Evolutionary conservation across 139 green algal genomes (phyloP), one percentile per base, ranked within the genome.

Genomic region (Chlamydomonas applanata): DNA sequence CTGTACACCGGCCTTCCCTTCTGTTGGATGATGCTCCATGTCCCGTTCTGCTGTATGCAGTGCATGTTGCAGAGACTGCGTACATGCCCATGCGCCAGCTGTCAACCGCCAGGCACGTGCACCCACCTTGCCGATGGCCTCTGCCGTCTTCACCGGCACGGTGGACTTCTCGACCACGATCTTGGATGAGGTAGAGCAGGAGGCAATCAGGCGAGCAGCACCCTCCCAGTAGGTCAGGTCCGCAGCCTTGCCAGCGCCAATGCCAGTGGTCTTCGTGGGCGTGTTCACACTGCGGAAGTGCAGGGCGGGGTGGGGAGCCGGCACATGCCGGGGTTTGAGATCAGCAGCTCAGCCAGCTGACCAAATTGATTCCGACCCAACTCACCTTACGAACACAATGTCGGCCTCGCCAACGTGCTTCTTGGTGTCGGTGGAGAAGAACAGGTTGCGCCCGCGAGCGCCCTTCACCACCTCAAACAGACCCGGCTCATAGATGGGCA

Each of bases 101-200:
- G 40, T 49, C 40, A 49, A 49, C 40, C 40, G 7, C 40, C 40
- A 49, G 7, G 7, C 40, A 49, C 40, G 40, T n/a, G 1, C 1
- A 7, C 70, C 3, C 49, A 93, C 93, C 92, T 97, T 97, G 69
- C 88, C 91, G 66, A 99, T 98, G 19, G 96, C 96, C 80, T 99
- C 95, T 7, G 96, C 96, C 0, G 96, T 99, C 82, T 99, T 98
- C 22, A 99, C 96, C 20, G 96, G 96, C 53, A 99, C 96, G 4
- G 96, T 99, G 13, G 91, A 98, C 89, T 99, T 99, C 88, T 99
- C 96, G 59, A 99, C 96, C 22, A 99, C 92, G 75, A 99, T 97
- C 86, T 99, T 99, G 82, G 75, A 89, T 56, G 75, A 85, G 35
- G 82, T 97, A 53, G 91, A 96, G 2, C 89, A 86, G 5, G 78